Base-by-base conservation (phyloP, 768 basidiomycete species). In the Suillus hirtellus region DNA sequence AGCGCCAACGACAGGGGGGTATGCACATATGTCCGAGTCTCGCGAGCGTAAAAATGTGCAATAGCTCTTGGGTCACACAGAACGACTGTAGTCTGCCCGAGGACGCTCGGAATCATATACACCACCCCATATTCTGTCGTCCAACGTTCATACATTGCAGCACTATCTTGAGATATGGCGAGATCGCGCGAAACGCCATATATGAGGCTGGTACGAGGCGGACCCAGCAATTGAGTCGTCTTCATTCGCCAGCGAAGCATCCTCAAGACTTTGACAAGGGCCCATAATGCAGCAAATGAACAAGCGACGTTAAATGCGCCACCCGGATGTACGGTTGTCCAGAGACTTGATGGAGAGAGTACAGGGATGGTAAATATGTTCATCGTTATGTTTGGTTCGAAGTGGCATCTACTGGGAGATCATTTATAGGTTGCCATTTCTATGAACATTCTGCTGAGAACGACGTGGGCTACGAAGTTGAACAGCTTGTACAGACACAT, bases 21-120 rank as follows among this genome's bases (percentile, higher is more conserved):
- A 43, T 80, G 80, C 0, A 79, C 70, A 65, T 87, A 87, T 0
- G 73, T 76, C 49, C 49, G 27, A 17, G 27, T 15, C 3, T 50
- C 49, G 8, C 49, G 27, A 15, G 81, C 71, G 64, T 79, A 83
- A 60, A 83, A 81, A 66, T 86, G 82, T 1, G 77, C 73, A 37
- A 81, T 73, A 1, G 85, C 83, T 70, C 81, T 85, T 3, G 80
- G 80, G 64, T 84, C 84, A 49, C 76, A 74, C 19, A 73, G 42
- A 3, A 73, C 17, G 27, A 72, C 56, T 43, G 27, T 56, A 14
- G 49, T 52, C 3, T 19, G 35, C 2, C 72, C 66, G 12, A 73
- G 12, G 1, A 64, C 53, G 14, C 63, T 63, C 7, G 72, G 70
- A 10, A 66, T 46, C 4, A 37, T 50, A 21, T 70, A 73, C 11